These are phyloP conservation scores for Rhizopus microsporus DNA, from an alignment of 371 early-diverging fungal genomes.

Conservation along the genomic window DNA sequence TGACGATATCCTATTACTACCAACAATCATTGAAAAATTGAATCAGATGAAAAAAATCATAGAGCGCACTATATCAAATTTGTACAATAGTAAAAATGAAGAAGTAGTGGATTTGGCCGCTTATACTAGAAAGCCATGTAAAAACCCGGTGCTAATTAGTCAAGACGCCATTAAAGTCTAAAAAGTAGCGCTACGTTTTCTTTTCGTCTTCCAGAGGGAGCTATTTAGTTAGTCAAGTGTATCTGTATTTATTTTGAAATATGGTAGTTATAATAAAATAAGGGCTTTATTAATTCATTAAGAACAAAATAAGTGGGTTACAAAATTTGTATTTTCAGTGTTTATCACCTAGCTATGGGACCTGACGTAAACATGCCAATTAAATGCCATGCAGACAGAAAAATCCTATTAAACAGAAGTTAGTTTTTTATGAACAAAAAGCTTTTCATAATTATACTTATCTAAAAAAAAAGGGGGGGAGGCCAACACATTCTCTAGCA, in stretches of 20 bases:
- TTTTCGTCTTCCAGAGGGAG: constrained; percentile 3
- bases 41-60: background rate
- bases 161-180: constrained; percentile 2
- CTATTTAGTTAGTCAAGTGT: constrained; percentile 2
- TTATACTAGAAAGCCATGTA: constrained; percentile 1
- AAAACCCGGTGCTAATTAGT: constrained; percentile 1
- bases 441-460: constrained; percentile 5
- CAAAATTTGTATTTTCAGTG: constrained; percentile 1
- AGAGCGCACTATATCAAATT: background rate
- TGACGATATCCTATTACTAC: background rate
- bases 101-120: background rate
- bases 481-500: constrained; percentile 2
- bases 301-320: constrained; percentile 3
- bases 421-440: constrained; percentile 5
- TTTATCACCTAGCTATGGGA: constrained; percentile 4
- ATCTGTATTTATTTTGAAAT: constrained; percentile 2
- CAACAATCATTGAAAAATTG: background rate
- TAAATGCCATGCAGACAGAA: background rate
- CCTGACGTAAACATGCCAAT: constrained; percentile 3
- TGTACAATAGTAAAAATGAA: background rate
- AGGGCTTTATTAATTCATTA: constrained; percentile 4
- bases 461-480: constrained; percentile 1
- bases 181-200: background rate
- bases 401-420: constrained; percentile 4
- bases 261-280: constrained; percentile 2